These are phyloP conservation scores for Paramyrothecium sp. DNA, from an alignment of 2,329 filamentous ascomycete species.

Conservation along the genomic window DNA sequence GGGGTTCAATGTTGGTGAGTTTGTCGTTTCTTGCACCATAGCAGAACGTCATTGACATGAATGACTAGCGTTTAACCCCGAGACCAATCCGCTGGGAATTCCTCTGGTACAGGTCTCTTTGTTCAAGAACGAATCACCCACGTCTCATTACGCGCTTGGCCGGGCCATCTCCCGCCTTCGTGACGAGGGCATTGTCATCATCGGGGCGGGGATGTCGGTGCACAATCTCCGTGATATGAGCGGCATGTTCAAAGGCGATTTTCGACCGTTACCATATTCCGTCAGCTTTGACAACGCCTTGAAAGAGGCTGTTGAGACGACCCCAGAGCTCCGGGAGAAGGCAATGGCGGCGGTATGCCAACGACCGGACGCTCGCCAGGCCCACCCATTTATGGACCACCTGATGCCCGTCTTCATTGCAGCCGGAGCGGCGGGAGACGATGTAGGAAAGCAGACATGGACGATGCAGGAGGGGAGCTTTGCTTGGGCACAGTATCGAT, in stretches of 20 bases:
- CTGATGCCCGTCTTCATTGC: slow-evolving; percentile 47
- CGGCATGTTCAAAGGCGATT: slow-evolving; percentile 30
- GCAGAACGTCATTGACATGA: not conserved
- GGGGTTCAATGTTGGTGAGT: slow-evolving; percentile 52
- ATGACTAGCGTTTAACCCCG: slow-evolving; percentile 55
- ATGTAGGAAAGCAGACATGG: slow-evolving; percentile 41
- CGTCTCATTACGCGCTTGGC: slow-evolving; percentile 66
- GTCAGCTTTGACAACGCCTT: slow-evolving; percentile 67
- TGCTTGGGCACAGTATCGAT: slow-evolving; percentile 47
- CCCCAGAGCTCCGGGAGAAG: slow-evolving; percentile 32
- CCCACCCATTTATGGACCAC: slow-evolving; percentile 49
- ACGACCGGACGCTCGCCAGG: slow-evolving; percentile 43
- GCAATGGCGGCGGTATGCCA: slow-evolving; percentile 36
- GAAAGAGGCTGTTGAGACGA: slow-evolving; percentile 59
- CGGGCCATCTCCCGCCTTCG: slow-evolving; percentile 64
- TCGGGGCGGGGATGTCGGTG: slow-evolving; percentile 73
- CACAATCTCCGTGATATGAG: slow-evolving; percentile 62
- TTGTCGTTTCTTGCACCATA: not conserved
- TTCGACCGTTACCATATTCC: slow-evolving; percentile 52
- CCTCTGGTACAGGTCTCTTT: slow-evolving; percentile 74
- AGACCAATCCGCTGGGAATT: slow-evolving; percentile 59
- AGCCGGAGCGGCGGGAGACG: slow-evolving; percentile 43
- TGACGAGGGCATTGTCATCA: slow-evolving; percentile 65
- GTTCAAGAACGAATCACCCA: slow-evolving; percentile 62
- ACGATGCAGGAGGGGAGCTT: slow-evolving; percentile 43